Percentiles rank a stretch among this genome's conserved stretches.
Evolutionary conservation across 139 green algal genomes (phyloP).

Genomic region (Haematococcus sp.): DNA sequence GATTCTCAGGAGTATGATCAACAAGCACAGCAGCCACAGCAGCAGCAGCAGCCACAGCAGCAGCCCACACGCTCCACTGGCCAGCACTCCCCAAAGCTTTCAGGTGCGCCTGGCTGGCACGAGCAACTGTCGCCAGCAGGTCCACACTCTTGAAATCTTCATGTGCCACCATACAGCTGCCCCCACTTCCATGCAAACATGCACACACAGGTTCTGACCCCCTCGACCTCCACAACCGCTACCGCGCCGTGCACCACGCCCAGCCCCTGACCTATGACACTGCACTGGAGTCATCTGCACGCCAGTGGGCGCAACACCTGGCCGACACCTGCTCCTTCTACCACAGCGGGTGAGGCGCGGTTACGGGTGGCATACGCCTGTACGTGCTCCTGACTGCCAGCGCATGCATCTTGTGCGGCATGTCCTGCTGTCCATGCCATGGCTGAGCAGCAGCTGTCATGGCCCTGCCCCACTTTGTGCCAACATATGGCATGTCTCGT

Average conservation of each 20-base stretch:
- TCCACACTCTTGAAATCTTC: too few relatives aligned
- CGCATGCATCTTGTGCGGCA: neutral
- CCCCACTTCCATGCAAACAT: neutral
- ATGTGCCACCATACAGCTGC: too few relatives aligned
- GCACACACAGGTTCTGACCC: neutral
- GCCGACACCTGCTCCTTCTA: too few relatives aligned
- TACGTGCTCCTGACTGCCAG: neutral
- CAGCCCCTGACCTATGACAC: neutral
- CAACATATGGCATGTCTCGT: neutral
- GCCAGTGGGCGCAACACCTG: neutral
- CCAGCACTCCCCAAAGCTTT: too few relatives aligned
- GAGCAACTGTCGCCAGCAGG: too few relatives aligned
- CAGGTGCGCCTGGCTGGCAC: too few relatives aligned
- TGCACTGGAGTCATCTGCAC: neutral
- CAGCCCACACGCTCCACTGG: too few relatives aligned
- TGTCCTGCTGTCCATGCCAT: too few relatives aligned
- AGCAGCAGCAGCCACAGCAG: too few relatives aligned
- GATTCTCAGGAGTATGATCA: too few relatives aligned
- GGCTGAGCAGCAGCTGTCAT: too few relatives aligned
- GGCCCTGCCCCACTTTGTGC: neutral
- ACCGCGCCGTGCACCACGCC: conserved; percentile 1
- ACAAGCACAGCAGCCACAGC: too few relatives aligned
- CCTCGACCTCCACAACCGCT: neutral
- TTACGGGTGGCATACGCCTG: neutral
- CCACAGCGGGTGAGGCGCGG: neutral